Percentiles rank a stretch among this genome's conserved stretches.
These are phyloP conservation scores for Fusarium sp. DNA, from an alignment of 2,329 filamentous ascomycete genomes.

Conservation along the genomic window DNA sequence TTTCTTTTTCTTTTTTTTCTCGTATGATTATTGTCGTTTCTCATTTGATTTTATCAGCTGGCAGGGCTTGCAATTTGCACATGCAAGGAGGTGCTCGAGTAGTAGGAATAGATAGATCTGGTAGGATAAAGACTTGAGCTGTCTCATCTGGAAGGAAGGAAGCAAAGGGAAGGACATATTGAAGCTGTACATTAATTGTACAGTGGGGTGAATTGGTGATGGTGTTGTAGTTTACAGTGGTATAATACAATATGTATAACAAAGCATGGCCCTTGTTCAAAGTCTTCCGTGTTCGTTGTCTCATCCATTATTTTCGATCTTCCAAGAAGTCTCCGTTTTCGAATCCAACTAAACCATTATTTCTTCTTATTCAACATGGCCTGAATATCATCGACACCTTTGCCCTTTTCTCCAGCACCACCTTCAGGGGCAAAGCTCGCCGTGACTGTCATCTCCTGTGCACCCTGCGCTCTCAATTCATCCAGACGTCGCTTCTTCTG, in stretches of 20 bases:
- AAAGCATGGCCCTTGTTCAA: constrained; percentile 11
- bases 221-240: constrained; percentile 34
- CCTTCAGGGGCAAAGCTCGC: constrained; percentile 54
- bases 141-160: constrained; percentile 16
- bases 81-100: constrained; percentile 20
- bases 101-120: constrained; percentile 44
- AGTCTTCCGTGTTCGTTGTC: constrained; percentile 10
- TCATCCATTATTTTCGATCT: constrained; percentile 3
- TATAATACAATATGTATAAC: constrained; percentile 41
- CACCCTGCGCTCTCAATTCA: constrained; percentile 79
- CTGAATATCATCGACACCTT: constrained; percentile 55
- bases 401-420: constrained; percentile 48
- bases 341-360: constrained; percentile 4
- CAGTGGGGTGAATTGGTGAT: constrained; percentile 31
- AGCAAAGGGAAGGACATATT: not conserved
- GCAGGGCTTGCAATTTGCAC: constrained; percentile 21
- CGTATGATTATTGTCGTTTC: constrained; percentile 36
- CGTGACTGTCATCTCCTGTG: constrained; percentile 66
- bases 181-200: constrained; percentile 25
- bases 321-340: not conserved
- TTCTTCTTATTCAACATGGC: constrained; percentile 55
- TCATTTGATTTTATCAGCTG: constrained; percentile 31
- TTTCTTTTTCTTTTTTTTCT: constrained; percentile 35
- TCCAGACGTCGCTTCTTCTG: constrained; percentile 85
- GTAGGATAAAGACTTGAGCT: constrained; percentile 45